Evolutionary conservation across 176 grass and related monocot species (phyloP).

Genomic region (Saccharum spontaneum): DNA sequence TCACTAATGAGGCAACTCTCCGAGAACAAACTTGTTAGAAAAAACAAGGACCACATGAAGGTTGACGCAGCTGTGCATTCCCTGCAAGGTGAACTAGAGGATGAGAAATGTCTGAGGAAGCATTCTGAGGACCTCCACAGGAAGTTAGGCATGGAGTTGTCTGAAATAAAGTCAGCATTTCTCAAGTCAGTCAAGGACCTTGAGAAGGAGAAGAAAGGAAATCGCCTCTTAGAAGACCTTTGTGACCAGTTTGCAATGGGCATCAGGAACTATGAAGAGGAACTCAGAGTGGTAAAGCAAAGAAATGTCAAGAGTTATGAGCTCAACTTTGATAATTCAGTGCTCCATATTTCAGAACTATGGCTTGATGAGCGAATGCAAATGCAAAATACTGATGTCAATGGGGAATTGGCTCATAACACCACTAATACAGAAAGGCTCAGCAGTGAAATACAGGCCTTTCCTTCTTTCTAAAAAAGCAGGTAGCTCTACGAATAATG

Average conservation of each 20-base stretch:
- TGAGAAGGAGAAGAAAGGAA: conserved; percentile 74
- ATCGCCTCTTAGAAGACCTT: conserved; percentile 66
- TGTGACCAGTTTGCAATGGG: conserved; percentile 82
- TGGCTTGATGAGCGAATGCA: conserved; percentile 89
- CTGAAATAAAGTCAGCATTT: conserved; percentile 77
- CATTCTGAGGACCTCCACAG: conserved; percentile 58
- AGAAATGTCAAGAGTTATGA: conserved; percentile 46
- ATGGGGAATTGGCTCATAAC: conserved; percentile 41
- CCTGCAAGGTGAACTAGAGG: conserved; percentile 62
- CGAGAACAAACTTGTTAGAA: conserved; percentile 61
- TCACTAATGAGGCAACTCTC: conserved; percentile 55
- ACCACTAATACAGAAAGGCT: conserved; percentile 61
- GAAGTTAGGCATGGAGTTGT: conserved; percentile 73
- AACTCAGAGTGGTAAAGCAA: conserved; percentile 80
- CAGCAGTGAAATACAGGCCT: conserved; percentile 73
- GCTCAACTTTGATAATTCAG: conserved; percentile 66
- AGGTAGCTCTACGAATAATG: conserved; percentile 29
- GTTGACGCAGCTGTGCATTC: conserved; percentile 50
- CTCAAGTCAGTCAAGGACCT: conserved; percentile 67
- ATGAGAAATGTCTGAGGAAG: conserved; percentile 61
- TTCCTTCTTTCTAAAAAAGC: conserved; percentile 54
- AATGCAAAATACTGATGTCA: conserved; percentile 68
- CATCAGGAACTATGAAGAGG: conserved; percentile 68
- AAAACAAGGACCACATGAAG: conserved; percentile 64
- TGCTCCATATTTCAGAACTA: conserved; percentile 76